Evolutionary conservation across 306 rosid species (phyloP).

Genomic region (Crataegus laevigata): DNA sequence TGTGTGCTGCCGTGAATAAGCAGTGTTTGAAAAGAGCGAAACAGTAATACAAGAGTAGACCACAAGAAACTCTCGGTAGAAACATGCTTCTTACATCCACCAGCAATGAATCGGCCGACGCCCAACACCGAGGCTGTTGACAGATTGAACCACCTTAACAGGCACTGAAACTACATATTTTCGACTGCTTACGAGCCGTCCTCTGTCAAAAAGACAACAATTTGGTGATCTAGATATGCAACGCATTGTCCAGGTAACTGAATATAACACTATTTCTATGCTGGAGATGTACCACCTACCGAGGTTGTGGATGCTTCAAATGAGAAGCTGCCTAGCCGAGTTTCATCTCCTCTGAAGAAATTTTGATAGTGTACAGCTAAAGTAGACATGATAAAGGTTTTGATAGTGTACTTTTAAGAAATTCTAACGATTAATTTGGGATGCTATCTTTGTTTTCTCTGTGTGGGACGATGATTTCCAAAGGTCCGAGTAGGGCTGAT

Average conservation of each 20-base stretch:
- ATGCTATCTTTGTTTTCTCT: not conserved
- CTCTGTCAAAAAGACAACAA: not conserved
- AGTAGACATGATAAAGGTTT: not conserved
- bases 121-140: not conserved
- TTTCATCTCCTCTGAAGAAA: not conserved
- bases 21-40: too few species aligned
- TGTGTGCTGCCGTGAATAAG: too few species aligned
- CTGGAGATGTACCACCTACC: not conserved
- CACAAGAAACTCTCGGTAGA: not conserved
- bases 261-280: too few species aligned
- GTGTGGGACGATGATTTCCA: too few species aligned
- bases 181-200: not conserved
- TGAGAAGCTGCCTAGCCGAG: not conserved
- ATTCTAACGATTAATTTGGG: not conserved
- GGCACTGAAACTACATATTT: not conserved
- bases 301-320: not conserved
- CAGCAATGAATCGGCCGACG: not conserved
- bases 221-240: not conserved
- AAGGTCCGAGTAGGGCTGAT: too few species aligned
- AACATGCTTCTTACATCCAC: not conserved
- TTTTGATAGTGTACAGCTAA: not conserved
- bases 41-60: too few species aligned
- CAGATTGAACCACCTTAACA: not conserved
- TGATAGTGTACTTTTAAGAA: too few species aligned
- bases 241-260: not conserved